Evolutionary conservation across 257 asterid genomes (phyloP), one percentile per base, ranked within the genome.

Genomic region (Catharanthus roseus): DNA sequence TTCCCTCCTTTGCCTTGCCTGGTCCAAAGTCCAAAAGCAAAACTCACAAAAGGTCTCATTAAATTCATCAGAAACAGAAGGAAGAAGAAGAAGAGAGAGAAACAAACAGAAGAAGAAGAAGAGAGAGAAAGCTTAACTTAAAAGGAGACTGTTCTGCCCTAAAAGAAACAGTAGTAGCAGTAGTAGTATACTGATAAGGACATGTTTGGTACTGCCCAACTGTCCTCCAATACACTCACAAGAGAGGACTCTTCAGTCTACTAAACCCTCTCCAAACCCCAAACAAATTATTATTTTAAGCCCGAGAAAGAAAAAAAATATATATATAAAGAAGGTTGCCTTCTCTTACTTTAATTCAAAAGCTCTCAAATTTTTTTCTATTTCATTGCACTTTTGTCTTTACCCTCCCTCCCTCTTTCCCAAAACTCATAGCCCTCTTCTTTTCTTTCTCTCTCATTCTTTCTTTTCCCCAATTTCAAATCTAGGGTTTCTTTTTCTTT

Each of bases 381-480:
- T 75, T 86, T 80, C 83, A 67, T 82, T 82, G 72, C 83, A 83
- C 95, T 85, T 86, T 90, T 89, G 96, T 90, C 92, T 82, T 93
- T 80, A 76, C 79, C 85, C 84, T 79, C 80, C 70, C 58, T 53
- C 70, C 83, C 80, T 61, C 87, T 83, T 79, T 79, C 79, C 78
- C 81, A 47, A 75, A 82, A 72, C 81, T 76, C 74, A 65, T 65
- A 51, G 70, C 74, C 54, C 57, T 71, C 71, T 64, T 58, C 19
- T 71, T 77, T 64, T 45, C 44, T 65, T 21, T 71, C 83, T 47
- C 74, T 70, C 64, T 24, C 34, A n/a, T n/a, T n/a, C n/a, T n/a
- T n/a, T n/a, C 70, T 47, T 76, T 62, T 57, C 55, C 55, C 69
- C 72, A 82, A 71, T 82, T 86, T 83, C 77, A 83, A 87, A 87